Percentiles rank a stretch among this genome's conserved stretches.
Evolutionary conservation across 257 asterid genomes (phyloP).

Genomic region (Przewalskia tangutica): DNA sequence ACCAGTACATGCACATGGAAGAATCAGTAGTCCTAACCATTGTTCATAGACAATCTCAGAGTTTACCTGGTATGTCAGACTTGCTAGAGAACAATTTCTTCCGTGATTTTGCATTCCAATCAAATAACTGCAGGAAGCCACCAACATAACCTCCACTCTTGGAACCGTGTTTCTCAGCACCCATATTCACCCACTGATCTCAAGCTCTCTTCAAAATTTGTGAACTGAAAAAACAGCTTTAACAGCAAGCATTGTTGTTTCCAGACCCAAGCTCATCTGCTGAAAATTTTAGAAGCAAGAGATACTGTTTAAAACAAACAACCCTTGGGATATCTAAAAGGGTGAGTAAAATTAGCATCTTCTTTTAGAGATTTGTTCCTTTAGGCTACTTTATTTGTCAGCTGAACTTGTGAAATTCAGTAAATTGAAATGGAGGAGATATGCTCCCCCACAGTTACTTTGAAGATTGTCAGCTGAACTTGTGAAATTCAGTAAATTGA

Average conservation of each 20-base stretch:
- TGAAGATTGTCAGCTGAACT: background rate
- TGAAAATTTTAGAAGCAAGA: background rate
- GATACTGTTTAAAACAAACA: background rate
- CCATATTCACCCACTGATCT: constrained; percentile 30
- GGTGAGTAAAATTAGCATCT: background rate
- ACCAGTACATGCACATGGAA: background rate
- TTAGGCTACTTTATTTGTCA: background rate
- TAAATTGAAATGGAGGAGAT: background rate
- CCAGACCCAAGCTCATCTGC: background rate
- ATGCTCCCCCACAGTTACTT: background rate
- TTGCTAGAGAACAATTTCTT: constrained; percentile 75
- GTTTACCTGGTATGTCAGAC: constrained; percentile 54
- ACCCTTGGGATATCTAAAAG: background rate
- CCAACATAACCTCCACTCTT: constrained; percentile 71
- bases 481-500: background rate
- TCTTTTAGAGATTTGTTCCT: background rate
- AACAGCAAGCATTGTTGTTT: background rate
- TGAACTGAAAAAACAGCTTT: background rate
- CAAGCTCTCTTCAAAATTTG: constrained; percentile 9
- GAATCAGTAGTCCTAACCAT: background rate
- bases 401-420: background rate
- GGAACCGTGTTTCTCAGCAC: constrained; percentile 55
- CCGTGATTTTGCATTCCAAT: constrained; percentile 85
- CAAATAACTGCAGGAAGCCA: constrained; percentile 80
- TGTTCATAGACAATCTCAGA: background rate